Evolutionary conservation across 2,329 filamentous ascomycete genomes (phyloP).

Genomic region (Fusarium humuli): DNA sequence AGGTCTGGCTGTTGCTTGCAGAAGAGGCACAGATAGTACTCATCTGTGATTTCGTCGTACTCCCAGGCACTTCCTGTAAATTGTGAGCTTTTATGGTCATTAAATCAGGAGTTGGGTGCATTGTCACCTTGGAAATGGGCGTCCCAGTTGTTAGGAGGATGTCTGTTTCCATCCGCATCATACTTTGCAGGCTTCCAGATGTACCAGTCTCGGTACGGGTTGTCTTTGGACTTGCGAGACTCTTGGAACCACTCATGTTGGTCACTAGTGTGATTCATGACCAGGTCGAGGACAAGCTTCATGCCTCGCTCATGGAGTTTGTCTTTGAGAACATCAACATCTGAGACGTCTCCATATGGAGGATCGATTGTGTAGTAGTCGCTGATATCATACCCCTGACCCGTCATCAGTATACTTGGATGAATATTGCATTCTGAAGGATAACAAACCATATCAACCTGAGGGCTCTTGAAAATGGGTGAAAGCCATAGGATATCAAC

Average conservation of each 20-base stretch:
- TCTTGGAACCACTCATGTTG: constrained; percentile 70
- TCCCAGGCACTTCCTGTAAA: constrained; percentile 59
- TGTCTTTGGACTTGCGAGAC: constrained; percentile 64
- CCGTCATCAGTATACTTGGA: neutral
- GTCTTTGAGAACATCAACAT: constrained; percentile 73
- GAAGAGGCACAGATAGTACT: constrained; percentile 76
- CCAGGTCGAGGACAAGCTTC: constrained; percentile 78
- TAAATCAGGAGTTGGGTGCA: neutral
- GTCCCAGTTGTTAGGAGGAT: constrained; percentile 71
- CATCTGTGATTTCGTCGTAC: constrained; percentile 61
- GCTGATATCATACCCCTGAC: constrained; percentile 73
- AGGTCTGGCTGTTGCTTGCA: constrained; percentile 78
- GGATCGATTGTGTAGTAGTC: constrained; percentile 75
- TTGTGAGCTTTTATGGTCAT: neutral
- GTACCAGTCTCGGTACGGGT: constrained; percentile 70
- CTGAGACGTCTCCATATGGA: constrained; percentile 73
- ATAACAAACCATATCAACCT: constrained; percentile 70
- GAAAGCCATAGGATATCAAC: constrained; percentile 69
- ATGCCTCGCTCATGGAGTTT: constrained; percentile 72
- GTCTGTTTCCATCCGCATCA: constrained; percentile 66
- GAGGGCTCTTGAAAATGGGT: constrained; percentile 63
- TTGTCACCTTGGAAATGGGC: constrained; percentile 54
- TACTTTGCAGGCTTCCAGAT: constrained; percentile 72
- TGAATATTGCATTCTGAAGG: neutral
- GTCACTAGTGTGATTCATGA: constrained; percentile 76